Base-by-base conservation (phyloP, 2,329 filamentous ascomycete genomes). In the Talaromyces sp. region DNA sequence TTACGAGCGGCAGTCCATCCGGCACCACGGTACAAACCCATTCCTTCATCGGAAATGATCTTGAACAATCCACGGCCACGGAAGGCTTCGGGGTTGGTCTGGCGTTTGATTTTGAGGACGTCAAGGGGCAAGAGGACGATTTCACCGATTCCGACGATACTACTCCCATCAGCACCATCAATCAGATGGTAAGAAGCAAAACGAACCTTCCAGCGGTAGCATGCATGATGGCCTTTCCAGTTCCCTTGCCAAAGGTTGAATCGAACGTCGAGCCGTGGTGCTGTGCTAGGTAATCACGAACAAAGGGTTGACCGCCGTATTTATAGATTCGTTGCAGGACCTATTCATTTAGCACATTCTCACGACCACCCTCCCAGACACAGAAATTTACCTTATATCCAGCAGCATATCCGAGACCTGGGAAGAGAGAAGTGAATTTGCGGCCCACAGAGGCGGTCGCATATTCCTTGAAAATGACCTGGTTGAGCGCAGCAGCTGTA, bases 1-100 rank as follows among this genome's bases (percentile, higher is more conserved):
- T 99, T 99, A 75, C 95, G 89, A 67, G 95, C 95, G 62, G 95
- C 95, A 61, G 95, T 98, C 95, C 95, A 98, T 71, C 92, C 92
- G 88, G 93, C 97, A 67, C 95, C 95, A 76, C 95, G 88, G 84
- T 99, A 99, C 61, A 99, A 83, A 59, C 93, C 93, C 74, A 98
- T 96, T 41, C 95, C 95, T 80, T 99, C 95, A 75, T 99, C 95
- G 66, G 87, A 86, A 68, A 99, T 86, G 70, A 99, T 98, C 80
- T 86, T 90, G 76, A 98, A 82, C 67, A 99, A 85, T 68, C 95
- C 95, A 73, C 95, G 91, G 72, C 94, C 94, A 71, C 93, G 88
- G 88, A 99, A 99, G 41, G 95, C 93, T 76, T 98, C 95, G 47
- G 95, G 95, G 85, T 99, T 99, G 71, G 95, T 99, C 84, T 99